Evolutionary conservation across 371 early-diverging fungal species (phyloP), one percentile per base, ranked within the genome.

Genomic region (Rhizopus arrhizus): DNA sequence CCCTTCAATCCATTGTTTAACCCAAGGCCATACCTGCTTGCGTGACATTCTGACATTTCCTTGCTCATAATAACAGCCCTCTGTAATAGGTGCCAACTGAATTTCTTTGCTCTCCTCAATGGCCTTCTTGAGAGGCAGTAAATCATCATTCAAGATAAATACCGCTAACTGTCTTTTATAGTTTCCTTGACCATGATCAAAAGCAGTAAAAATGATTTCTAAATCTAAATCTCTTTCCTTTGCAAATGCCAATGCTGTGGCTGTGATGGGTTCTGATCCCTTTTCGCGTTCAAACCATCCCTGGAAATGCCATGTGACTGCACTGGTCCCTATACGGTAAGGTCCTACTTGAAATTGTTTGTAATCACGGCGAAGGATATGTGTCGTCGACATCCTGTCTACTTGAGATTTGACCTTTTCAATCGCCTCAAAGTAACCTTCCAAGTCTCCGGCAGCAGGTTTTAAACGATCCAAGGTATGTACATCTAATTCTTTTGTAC

Each of bases 331-430:
- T 38, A 87, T 68, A 28, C 70, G 73, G 61, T 69, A 69, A 3
- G 72, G 70, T 31, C 71, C 61, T 3, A 68, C 69, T 4, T 70
- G 57, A 70, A 79, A 89, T 61, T 90, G 86, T 68, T 92, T 92
- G 73, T 90, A 92, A 69, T 92, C 93, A 59, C 86, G 86, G n/a
- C 87, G 72, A 40, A 92, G 63, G 1, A 92, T 76, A 59, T 90
- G 86, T 16, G 66, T 63, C 15, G 59, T 71, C 3, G 81, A 62
- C 34, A 91, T 77, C 12, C 66, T 61, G 28, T 81, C 65, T 11
- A 87, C 77, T 53, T 80, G 75, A 9, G 67, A 69, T 48, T 87
- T 88, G 13, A 86, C 88, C 2, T 53, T 43, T 38, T 86, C 84
- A 43, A 92, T 82, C 0, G 58, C 59, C 8, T 72, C 51, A 53